Evolutionary conservation across 208 protist species (phyloP), one percentile per base, ranked within the genome.

Genomic region (Phytomonas sp.): DNA sequence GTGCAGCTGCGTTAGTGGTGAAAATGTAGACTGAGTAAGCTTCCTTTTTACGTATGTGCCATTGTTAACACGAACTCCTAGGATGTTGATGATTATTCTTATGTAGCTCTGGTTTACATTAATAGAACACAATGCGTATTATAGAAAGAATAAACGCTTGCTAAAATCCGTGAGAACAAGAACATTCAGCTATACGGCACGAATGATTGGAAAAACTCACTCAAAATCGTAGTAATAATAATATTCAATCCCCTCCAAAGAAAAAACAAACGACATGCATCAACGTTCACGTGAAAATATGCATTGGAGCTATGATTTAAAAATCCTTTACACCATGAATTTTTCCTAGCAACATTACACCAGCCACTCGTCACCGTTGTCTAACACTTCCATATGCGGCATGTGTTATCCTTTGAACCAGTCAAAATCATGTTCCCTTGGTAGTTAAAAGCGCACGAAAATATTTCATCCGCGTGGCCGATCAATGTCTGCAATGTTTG

Each of bases 371-470:
- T 62, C 15, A 17, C 15, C 26, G 6, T 65, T 33, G 8, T 53
- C 71, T 74, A 92, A 67, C 86, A 91, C 76, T 91, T 92, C 97
- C 97, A 98, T 71, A 98, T 95, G 36, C 96, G 85, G 81, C 96
- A 98, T 29, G 94, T 98, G 81, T 98, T 98, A 82, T 98, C 97
- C 70, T 98, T 97, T n/a, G 92, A 97, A 32, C 93, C 96, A 0
- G 97, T 98, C 46, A 98, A 81, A 62, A 98, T 98, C 7, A 92
- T 98, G 72, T 98, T 94, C 3, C 96, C 96, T 71, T 91, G 85
- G 77, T 95, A 97, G 85, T 98, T 99, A 81, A 98, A 99, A 11
- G 94, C 87, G 73, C 94, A 98, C 6, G 86, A 93, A 79, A 99
- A 98, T 72, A 99, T 97, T 74, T 98, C 96, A 67, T 98, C 96